Conservation (phyloP, 2,329 filamentous ascomycete genomes). For the Furcasterigmium furcatum region DNA sequence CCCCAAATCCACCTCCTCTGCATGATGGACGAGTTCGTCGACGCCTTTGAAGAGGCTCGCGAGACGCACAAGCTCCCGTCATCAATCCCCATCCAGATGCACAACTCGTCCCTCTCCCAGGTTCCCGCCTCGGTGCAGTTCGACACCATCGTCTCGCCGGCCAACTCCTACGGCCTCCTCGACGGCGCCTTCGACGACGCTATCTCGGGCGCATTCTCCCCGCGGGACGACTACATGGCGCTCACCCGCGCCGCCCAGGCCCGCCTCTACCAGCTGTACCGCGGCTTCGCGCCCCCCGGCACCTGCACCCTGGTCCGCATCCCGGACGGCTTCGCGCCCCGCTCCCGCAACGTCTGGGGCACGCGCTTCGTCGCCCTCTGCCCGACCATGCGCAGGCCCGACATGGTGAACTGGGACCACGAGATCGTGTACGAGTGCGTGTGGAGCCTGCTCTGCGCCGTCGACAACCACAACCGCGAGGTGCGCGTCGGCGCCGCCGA, state of each 20-base stretch:
- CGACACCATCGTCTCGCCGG: slow-evolving; percentile 49
- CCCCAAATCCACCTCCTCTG: slow-evolving; percentile 39
- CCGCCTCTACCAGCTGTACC: slow-evolving; percentile 40
- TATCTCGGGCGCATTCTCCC: slow-evolving; percentile 45
- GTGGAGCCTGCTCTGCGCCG: slow-evolving; percentile 45
- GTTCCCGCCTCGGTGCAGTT: slow-evolving; percentile 32
- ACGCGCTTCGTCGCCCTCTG: slow-evolving; percentile 44
- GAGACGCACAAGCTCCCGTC: slow-evolving; percentile 23
- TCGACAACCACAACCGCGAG: slow-evolving; percentile 42
- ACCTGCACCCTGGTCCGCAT: slow-evolving; percentile 45
- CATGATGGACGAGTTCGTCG: slow-evolving; percentile 29
- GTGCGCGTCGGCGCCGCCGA: slow-evolving; percentile 7
- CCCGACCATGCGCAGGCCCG: slow-evolving; percentile 49
- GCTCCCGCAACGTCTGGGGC: slow-evolving; percentile 32
- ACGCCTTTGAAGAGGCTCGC: slow-evolving; percentile 34
- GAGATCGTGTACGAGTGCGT: slow-evolving; percentile 52
- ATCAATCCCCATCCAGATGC: slow-evolving; percentile 26
- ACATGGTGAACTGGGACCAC: slow-evolving; percentile 40
- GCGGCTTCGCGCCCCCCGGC: slow-evolving; percentile 48
- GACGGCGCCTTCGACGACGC: slow-evolving; percentile 55
- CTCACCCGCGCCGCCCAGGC: slow-evolving; percentile 41
- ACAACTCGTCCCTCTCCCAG: slow-evolving; percentile 32
- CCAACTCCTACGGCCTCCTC: slow-evolving; percentile 50
- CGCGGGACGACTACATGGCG: slow-evolving; percentile 38
- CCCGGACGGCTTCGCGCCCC: slow-evolving; percentile 27